Base-by-base conservation (phyloP, 2,329 filamentous ascomycete genomes). In the Lachnellula occidentalis region DNA sequence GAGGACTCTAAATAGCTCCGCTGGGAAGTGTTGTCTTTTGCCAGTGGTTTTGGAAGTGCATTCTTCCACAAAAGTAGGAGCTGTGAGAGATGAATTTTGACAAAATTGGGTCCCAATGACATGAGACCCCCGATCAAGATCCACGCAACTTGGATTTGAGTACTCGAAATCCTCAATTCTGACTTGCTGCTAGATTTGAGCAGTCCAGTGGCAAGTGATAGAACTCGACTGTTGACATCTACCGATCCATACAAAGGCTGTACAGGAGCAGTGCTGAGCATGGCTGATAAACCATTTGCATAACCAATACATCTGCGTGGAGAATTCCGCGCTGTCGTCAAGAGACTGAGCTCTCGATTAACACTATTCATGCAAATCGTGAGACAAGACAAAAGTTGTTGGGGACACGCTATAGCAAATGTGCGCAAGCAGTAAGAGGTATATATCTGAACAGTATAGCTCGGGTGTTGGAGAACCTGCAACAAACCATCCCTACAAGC, bases 281-380 rank as follows among this genome's bases (percentile, higher is more conserved):
- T 87, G 12, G 92, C 90, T 22, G 94, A 91, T 53, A 99, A 78
- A 5, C 91, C 92, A 72, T 96, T 90, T 0, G 94, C 90, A 68
- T 95, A 94, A 2, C 92, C 94, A 34, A 95, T 80, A 69, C 92
- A 97, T 64, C 88, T 82, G 55, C 90, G 81, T 17, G 90, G 86
- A 1, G 89, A 91, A 66, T 90, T 88, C 50, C 90, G 81, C 6
- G 85, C 87, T 0, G 85, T 83, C 14, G 80, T 82, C 6, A 97
- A 79, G 43, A 94, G 79, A 27, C 85, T 85, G 27, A 99, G 78
- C 67, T 99, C 94, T 59, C 94, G 81, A 58, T 85, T 89, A 57
- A 99, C 80, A 68, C 90, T 96, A 70, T 96, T 96, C 87, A 97
- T 92, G 71, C 92, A 97, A 45, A 97, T 89, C 0, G 92, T 95